Evolutionary conservation across 305 asterid genomes (phyloP), one percentile per base, ranked within the genome.

Genomic region (Withania somnifera): DNA sequence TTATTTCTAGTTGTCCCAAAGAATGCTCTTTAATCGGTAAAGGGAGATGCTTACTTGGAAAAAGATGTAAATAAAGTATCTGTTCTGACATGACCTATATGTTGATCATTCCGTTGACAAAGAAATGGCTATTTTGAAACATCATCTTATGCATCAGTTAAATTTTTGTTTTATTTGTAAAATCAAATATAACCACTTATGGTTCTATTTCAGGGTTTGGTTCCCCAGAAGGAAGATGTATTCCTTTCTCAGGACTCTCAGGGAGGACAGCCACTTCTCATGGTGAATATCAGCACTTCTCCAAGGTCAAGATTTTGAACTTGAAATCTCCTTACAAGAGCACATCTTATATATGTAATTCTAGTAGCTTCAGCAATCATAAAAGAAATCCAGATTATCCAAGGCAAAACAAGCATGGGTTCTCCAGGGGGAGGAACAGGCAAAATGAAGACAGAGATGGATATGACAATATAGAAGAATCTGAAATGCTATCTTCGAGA

Each of bases 381-480:
- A 86, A 93, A 85, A 90, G 94, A 87, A 94, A 89, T 64, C 86
- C 92, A 17, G 98, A 94, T 80, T 92, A 88, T 87, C 69, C 94
- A 22, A 90, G 88, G 91, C 94, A 86, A 84, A 95, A 88, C 87
- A 95, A 85, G 89, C 88, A 90, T 7, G 94, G 92, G 40, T 91
- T 86, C 86, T 92, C 94, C 81, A 90, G 96, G 83, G 84, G 82
- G 83, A 86, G 94, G 87, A 92, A 88, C 84, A 88, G 94, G 89
- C 87, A 83, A 79, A 87, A 84, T 71, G 97, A 90, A 81, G 92
- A 84, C 20, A 86, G 91, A 86, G 95, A 93, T 64, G 90, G 88
- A 77, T 84, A 58, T 71, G 93, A 91, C 47, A 91, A 89, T 78
- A 45, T 84, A 69, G 97, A 92, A 71, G 97, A 91, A 71, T 87